phyloP scores from a whole-genome alignment of 2,329 filamentous ascomycete species.

The Dryadomyces quercus-mongolicae region DNA sequence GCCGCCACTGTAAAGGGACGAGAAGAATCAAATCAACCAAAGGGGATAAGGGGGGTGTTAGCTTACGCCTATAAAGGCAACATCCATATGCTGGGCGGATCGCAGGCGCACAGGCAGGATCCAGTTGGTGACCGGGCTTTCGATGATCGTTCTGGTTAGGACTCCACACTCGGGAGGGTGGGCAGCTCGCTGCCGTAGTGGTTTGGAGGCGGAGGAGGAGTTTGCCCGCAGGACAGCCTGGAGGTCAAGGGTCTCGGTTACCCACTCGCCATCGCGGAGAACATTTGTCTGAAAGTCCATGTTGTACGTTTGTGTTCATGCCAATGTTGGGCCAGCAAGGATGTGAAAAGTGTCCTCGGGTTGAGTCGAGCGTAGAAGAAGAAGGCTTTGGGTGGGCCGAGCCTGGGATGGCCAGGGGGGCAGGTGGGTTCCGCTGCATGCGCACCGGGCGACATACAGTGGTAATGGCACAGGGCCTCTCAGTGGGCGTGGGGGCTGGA shows the following conservation, averaged over 20 bases:
- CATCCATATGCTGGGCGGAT: conserved; percentile 58
- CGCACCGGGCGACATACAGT: conserved; percentile 1
- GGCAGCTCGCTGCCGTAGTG: conserved; percentile 17
- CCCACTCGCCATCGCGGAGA: conserved; percentile 42
- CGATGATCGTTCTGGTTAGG: conserved; percentile 65
- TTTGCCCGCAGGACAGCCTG: conserved; percentile 28
- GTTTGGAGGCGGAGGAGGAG: conserved; percentile 16
- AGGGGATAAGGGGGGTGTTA: not conserved
- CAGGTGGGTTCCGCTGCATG: not conserved
- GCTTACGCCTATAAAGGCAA: conserved; percentile 71
- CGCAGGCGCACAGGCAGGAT: conserved; percentile 73
- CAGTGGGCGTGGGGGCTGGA: not conserved
- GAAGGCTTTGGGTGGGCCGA: not conserved
- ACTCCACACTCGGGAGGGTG: conserved; percentile 51
- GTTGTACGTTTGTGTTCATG: conserved; percentile 1
- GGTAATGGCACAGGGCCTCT: not conserved
- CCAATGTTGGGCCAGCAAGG: not conserved
- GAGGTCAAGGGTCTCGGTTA: conserved; percentile 38
- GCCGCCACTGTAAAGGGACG: not conserved
- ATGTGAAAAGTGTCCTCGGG: not conserved
- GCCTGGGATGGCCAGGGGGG: not conserved
- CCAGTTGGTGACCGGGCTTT: conserved; percentile 62
- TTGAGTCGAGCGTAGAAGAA: not conserved
- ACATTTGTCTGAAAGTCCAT: conserved; percentile 45
- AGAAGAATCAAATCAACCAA: conserved; percentile 1